Evolutionary conservation across 176 grass and related monocot genomes (phyloP).

Genomic region (Musa beccarii): DNA sequence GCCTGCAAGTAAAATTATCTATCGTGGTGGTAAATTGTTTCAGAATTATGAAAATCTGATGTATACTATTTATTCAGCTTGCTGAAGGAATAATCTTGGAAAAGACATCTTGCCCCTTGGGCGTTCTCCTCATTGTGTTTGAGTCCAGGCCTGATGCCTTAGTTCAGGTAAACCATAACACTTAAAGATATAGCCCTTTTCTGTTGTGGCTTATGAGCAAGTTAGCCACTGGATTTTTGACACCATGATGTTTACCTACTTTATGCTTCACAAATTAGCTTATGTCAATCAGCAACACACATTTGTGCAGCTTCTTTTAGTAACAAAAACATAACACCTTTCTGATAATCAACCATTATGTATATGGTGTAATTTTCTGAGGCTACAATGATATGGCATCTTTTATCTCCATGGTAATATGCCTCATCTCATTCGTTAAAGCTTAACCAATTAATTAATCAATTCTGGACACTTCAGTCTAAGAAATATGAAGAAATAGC

Average conservation of each 20-base stretch:
- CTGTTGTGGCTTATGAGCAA: not conserved
- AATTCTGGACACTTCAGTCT: not conserved
- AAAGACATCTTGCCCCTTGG: slow-evolving; percentile 80
- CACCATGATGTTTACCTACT: not conserved
- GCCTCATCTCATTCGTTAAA: not conserved
- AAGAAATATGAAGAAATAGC: not conserved
- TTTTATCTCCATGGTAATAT: not conserved
- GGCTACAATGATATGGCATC: not conserved
- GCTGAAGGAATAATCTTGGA: slow-evolving; percentile 71
- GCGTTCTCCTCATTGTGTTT: slow-evolving; percentile 86
- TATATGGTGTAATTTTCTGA: not conserved
- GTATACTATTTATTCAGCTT: slow-evolving; percentile 38
- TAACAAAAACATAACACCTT: not conserved
- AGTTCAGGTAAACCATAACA: slow-evolving; percentile 60
- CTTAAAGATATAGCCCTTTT: not conserved
- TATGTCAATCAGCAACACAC: not conserved
- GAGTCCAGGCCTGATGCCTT: slow-evolving; percentile 96
- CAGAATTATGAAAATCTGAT: not conserved
- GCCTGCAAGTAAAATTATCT: not conserved
- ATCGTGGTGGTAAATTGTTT: not conserved
- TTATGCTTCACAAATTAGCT: not conserved
- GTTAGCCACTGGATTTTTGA: not conserved
- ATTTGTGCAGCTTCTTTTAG: not conserved
- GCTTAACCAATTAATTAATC: not conserved
- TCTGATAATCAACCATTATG: not conserved